These are phyloP conservation scores for Talaromyces islandicus DNA, from an alignment of 2,329 filamentous ascomycete genomes.

Conservation along the genomic window DNA sequence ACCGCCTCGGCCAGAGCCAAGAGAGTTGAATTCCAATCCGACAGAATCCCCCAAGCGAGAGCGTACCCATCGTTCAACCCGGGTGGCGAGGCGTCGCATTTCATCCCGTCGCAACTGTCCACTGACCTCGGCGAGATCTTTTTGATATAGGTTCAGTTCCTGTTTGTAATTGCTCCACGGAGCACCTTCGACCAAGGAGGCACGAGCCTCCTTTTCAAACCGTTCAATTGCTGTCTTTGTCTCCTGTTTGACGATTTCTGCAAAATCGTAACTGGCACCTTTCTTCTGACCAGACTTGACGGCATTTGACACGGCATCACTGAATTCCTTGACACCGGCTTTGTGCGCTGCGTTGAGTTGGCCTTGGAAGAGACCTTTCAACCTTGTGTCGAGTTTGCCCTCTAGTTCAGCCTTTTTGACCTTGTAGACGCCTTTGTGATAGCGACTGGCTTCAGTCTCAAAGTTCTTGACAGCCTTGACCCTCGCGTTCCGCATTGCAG, in stretches of 20 bases:
- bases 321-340: slow-evolving; percentile 74
- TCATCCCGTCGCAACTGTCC: slow-evolving; percentile 83
- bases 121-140: slow-evolving; percentile 87
- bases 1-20: slow-evolving; percentile 81
- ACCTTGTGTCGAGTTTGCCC: slow-evolving; percentile 75
- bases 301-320: slow-evolving; percentile 74
- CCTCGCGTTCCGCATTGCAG: slow-evolving; percentile 65
- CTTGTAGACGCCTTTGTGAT: slow-evolving; percentile 92
- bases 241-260: slow-evolving; percentile 80
- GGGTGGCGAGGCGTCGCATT: slow-evolving; percentile 84
- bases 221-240: slow-evolving; percentile 69
- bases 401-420: slow-evolving; percentile 82
- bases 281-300: slow-evolving; percentile 93
- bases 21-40: slow-evolving; percentile 90
- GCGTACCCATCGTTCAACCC: slow-evolving; percentile 90
- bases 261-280: slow-evolving; percentile 86
- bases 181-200: slow-evolving; percentile 70
- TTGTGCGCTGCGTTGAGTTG: slow-evolving; percentile 88
- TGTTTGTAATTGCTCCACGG: slow-evolving; percentile 83
- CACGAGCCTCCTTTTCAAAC: slow-evolving; percentile 71
- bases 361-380: slow-evolving; percentile 83
- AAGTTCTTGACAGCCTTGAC: slow-evolving; percentile 74
- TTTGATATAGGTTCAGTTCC: slow-evolving; percentile 73
- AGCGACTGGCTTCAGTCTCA: slow-evolving; percentile 82
- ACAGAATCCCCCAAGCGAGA: slow-evolving; percentile 81